Conservation (phyloP, 2,329 filamentous ascomycete genomes). For the Clarireedia monteithiana region DNA sequence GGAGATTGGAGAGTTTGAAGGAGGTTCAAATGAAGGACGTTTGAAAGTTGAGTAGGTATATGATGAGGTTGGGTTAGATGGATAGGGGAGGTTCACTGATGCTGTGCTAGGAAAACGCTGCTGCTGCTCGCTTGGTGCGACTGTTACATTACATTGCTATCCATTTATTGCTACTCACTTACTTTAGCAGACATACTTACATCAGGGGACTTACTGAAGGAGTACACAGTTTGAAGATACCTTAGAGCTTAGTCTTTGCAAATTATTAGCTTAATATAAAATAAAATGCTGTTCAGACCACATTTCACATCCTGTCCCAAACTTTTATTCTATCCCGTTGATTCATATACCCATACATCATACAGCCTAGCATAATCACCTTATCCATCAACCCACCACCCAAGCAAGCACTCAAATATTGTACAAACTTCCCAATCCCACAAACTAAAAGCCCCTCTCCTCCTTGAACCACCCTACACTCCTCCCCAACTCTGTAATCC, state of each 20-base stretch:
- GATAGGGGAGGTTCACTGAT: neutral
- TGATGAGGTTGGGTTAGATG: neutral
- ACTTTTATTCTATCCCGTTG: neutral
- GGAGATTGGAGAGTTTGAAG: constrained; percentile 21
- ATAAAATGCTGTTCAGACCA: neutral
- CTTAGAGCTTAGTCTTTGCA: constrained; percentile 12
- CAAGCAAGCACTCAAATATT: constrained; percentile 3
- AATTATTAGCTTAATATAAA: constrained; percentile 3
- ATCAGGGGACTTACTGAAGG: constrained; percentile 6
- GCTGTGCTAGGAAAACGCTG: neutral
- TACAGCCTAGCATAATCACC: neutral
- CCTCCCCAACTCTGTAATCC: constrained; percentile 35
- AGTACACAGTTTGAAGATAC: constrained; percentile 15
- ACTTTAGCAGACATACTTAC: constrained; percentile 15
- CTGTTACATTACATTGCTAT: constrained; percentile 12
- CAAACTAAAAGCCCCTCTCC: constrained; percentile 23
- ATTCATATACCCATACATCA: neutral
- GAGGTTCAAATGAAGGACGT: neutral
- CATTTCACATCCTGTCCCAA: too few relatives aligned
- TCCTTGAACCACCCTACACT: constrained; percentile 24
- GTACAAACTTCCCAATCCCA: neutral
- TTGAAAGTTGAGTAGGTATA: neutral
- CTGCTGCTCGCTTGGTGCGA: neutral
- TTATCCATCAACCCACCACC: neutral
- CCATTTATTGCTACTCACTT: constrained; percentile 10